These are phyloP conservation scores for Lentinula sp. DNA, from an alignment of 768 basidiomycete genomes.

Conservation along the genomic window DNA sequence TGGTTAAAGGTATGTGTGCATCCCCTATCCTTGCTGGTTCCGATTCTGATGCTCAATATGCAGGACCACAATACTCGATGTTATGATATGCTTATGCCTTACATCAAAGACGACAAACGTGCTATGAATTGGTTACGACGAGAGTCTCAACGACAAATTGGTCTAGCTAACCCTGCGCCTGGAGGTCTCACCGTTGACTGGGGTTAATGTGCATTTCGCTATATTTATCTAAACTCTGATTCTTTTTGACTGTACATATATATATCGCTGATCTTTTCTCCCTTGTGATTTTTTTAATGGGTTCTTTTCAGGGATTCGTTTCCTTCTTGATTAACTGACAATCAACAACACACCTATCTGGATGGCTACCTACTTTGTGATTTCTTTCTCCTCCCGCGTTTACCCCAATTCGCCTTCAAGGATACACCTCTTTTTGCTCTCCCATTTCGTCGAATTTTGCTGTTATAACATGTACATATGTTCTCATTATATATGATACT, in stretches of 20 bases:
- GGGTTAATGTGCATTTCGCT: constrained; percentile 37
- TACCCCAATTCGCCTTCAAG: no score
- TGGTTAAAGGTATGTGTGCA: constrained; percentile 70
- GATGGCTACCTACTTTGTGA: background rate
- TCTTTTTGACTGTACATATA: background rate
- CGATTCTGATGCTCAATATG: constrained; percentile 3
- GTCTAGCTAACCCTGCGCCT: constrained; percentile 55
- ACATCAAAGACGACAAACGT: constrained; percentile 71
- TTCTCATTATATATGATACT: background rate
- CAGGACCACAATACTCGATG: constrained; percentile 81
- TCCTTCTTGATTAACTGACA: background rate
- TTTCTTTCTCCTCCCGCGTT: background rate
- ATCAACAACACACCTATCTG: background rate
- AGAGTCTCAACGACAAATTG: constrained; percentile 71
- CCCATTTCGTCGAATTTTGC: background rate
- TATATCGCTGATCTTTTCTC: background rate
- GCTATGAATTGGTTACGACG: constrained; percentile 77
- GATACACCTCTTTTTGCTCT: background rate
- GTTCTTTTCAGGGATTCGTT: background rate
- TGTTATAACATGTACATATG: background rate
- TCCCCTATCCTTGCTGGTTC: constrained; percentile 3
- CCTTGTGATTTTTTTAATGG: background rate
- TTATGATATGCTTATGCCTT: constrained; percentile 54
- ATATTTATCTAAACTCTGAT: background rate
- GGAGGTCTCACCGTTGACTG: constrained; percentile 77